Conservation (phyloP, 257 asterid species). For the Primulina eburnea region DNA sequence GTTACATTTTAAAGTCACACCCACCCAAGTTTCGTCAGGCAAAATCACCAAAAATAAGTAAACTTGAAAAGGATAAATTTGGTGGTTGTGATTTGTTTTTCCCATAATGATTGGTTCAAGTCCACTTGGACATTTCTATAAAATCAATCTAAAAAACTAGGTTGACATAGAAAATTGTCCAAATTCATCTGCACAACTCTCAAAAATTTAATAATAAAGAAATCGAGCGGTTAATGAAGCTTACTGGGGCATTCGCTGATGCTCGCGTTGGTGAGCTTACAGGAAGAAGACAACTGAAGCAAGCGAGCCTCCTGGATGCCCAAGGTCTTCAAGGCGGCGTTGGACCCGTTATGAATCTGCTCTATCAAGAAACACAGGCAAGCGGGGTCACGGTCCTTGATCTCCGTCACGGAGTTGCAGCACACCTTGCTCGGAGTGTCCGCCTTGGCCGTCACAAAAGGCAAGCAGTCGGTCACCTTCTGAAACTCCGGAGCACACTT, state of each 20-base stretch:
- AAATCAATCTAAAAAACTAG: too few relatives aligned
- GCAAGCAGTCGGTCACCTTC: slow-evolving; percentile 60
- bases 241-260: slow-evolving; percentile 74
- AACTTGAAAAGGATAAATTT: too few relatives aligned
- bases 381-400: slow-evolving; percentile 54
- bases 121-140: too few relatives aligned
- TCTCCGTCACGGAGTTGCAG: slow-evolving; percentile 52
- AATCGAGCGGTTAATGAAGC: not conserved
- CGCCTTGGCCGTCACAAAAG: slow-evolving; percentile 64
- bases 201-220: too few relatives aligned
- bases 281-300: slow-evolving; percentile 76
- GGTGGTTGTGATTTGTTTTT: too few relatives aligned
- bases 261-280: slow-evolving; percentile 60
- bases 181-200: too few relatives aligned
- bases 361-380: slow-evolving; percentile 72
- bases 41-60: too few relatives aligned
- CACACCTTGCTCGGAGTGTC: slow-evolving; percentile 63
- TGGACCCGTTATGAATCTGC: slow-evolving; percentile 70
- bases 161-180: too few relatives aligned
- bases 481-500: slow-evolving; percentile 47
- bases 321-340: slow-evolving; percentile 55
- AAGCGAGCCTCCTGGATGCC: slow-evolving; percentile 69
- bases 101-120: too few relatives aligned
- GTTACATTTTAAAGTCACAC: not conserved
- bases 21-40: too few relatives aligned